Evolutionary conservation across 2,329 filamentous ascomycete genomes (phyloP), one percentile per base, ranked within the genome.

Genomic region (Thielaviopsis punctulata): DNA sequence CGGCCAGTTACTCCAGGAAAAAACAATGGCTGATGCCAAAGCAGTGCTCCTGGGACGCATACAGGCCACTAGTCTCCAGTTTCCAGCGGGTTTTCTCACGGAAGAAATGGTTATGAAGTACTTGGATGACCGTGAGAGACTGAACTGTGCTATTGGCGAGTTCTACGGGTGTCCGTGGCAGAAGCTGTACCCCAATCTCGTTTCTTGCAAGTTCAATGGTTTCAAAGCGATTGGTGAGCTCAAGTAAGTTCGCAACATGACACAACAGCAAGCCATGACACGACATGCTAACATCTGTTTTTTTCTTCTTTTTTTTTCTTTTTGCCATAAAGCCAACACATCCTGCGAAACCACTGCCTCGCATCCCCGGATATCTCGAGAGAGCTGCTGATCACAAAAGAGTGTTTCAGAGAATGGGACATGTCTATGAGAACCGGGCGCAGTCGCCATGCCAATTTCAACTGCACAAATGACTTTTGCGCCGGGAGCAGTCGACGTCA

Each of bases 301-400:
- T 21, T 13, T 13, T 36, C 13, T 30, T 9, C 12, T 36, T 3
- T 39, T 15, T 4, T 21, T 39, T 7, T 21, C 13, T 33, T 25
- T 18, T 51, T 15, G 2, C 3, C n/a, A 24, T 52, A 18, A 25
- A 49, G 46, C 56, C 8, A 65, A 65, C 52, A 81, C 59, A 53
- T 70, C 64, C 9, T 44, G 3, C 19, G 50, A 4, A 33, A 13
- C 45, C 48, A 50, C 19, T 27, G 47, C 30, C 18, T 49, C 2
- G 7, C 2, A 3, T 2, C 36, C n/a, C 5, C n/a, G 3, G 36
- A n/a, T 5, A 41, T 41, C n/a, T 3, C n/a, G 5, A 15, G 36
- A 4, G n/a, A 41, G n/a, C n/a, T 41, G n/a, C 4, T 41, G 1
- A 41, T 41, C n/a, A 41, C 36, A 18, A 19, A 41, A 7, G 36